Base-by-base conservation (phyloP, 1,284 basidiomycete species). In the Sanghuangporus sanghuang region DNA sequence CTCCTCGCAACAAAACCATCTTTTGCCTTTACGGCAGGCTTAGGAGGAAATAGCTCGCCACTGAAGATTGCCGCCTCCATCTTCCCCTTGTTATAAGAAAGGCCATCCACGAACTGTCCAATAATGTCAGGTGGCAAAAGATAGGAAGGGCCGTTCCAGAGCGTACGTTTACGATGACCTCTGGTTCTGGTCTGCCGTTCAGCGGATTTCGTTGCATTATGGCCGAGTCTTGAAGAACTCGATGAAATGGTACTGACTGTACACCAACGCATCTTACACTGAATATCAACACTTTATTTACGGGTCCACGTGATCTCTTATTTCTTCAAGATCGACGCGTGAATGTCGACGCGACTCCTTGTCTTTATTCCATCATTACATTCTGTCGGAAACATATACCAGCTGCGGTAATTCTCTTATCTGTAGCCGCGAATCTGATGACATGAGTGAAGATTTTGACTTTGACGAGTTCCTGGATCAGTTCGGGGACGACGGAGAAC, bases 151-250 rank as follows among this genome's bases (percentile, higher is more conserved):
- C 16, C 16, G 40, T 14, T 9, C 23, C 16, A 16, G 23, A 18
- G 27, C 62, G 11, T 73, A 88, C 86, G 70, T 84, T 86, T 62
- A 85, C 78, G 65, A 89, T 88, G 56, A 89, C 86, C 68, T 89
- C 86, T 56, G 86, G 79, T 68, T 87, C 85, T 68, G 80, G 81
- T 57, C 84, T 77, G 40, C 85, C 86, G 70, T 87, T 84, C 21
- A 58, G 32, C 32, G 36, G 48, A 27, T 40, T 64, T 16, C 62
- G 62, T 59, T 63, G 62, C 63, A 64, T 64, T 35, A 35, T 27
- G 56, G 57, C 5, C 18, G 53, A 16, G 38, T 32, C 5, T 38
- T 7, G 53, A 14, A 5, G 3, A 23, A 54, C 32, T 38, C 14
- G 4, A n/a, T n/a, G 11, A 6, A 14, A 36, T 23, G 21, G 21